phyloP scores from a whole-genome alignment of 257 asterid species.

The Nicotiana otophora region DNA sequence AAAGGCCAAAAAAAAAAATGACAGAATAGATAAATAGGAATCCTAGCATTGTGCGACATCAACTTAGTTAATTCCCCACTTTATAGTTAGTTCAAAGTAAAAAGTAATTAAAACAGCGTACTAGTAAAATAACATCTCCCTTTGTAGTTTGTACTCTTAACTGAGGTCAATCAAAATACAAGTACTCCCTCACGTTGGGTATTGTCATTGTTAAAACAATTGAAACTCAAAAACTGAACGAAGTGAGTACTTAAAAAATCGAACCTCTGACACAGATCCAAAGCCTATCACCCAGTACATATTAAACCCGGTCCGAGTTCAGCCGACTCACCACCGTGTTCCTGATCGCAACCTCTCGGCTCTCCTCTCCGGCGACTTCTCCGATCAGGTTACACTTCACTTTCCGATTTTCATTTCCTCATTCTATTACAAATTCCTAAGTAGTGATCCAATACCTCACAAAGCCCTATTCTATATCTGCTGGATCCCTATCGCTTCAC shows the following conservation, averaged over 20 bases:
- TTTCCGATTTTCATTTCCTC: background rate
- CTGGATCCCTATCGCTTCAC: background rate
- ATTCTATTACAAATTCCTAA: background rate
- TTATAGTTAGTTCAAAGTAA: too few relatives aligned
- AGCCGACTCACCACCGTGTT: background rate
- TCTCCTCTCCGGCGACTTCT: background rate
- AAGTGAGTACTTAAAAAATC: background rate
- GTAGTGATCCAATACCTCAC: background rate
- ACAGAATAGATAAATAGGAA: too few relatives aligned
- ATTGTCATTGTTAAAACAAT: too few relatives aligned
- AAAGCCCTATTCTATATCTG: background rate
- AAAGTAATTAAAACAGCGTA: too few relatives aligned
- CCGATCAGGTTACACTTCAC: slow-evolving; percentile 3
- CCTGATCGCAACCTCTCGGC: background rate
- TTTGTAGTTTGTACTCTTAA: too few relatives aligned
- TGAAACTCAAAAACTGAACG: background rate
- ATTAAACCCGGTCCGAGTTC: background rate
- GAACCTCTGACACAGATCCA: slow-evolving; percentile 9
- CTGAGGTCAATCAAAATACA: background rate
- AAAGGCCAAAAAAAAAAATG: too few relatives aligned
- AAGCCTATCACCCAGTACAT: background rate
- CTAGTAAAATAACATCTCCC: too few relatives aligned
- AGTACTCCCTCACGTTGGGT: background rate
- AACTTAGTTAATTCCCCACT: too few relatives aligned
- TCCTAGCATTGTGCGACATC: too few relatives aligned